Conservation (phyloP, 129 eudicot genomes). For the Tanacetum coccineum region DNA sequence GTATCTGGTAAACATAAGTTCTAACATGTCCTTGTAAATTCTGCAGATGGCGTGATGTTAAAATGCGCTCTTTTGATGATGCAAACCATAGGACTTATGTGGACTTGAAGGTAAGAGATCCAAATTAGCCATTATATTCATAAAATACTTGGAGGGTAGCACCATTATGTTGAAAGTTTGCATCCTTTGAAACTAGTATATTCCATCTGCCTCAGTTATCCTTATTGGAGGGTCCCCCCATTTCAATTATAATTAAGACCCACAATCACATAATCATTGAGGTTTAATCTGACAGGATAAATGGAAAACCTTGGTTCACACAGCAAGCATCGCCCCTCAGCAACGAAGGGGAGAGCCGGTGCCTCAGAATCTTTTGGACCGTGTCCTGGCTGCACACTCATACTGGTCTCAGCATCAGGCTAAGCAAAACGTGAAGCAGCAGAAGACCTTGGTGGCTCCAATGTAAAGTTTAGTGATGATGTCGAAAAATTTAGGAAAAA, state of each 20-base stretch:
- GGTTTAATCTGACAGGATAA: constrained; percentile 54
- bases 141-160: background rate
- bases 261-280: background rate
- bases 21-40: constrained; percentile 13
- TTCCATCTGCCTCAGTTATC: background rate
- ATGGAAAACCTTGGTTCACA: constrained; percentile 97
- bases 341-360: constrained; percentile 98
- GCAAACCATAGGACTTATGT: constrained; percentile 93
- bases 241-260: background rate
- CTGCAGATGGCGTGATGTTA: constrained; percentile 98
- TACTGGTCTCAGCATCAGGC: constrained; percentile 89
- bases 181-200: background rate
- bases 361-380: constrained; percentile 82
- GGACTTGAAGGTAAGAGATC: constrained; percentile 78
- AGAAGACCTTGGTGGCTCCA: constrained; percentile 36
- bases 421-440: constrained; percentile 70
- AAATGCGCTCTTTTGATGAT: constrained; percentile 81
- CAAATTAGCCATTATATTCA: constrained; percentile 5
- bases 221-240: background rate
- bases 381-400: constrained; percentile 79
- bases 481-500: constrained; percentile 25
- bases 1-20: background rate
- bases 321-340: constrained; percentile 91
- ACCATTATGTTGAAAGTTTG: constrained; percentile 6
- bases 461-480: constrained; percentile 39